Base-by-base conservation (phyloP, 495 filamentous ascomycete species). In the Neurospora sp. region DNA sequence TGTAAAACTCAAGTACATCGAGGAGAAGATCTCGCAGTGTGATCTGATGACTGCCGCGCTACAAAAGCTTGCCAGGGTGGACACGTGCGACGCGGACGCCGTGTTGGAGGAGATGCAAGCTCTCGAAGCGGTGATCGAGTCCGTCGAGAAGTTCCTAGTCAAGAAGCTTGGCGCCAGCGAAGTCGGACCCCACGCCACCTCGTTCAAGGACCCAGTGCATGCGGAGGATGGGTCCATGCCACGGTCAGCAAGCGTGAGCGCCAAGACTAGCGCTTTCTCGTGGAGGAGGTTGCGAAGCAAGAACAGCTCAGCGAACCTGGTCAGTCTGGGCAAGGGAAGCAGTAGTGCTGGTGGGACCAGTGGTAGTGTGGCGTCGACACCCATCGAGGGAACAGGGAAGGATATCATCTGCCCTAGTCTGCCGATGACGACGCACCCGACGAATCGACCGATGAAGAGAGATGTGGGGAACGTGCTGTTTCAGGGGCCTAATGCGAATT, bases 1-100 rank as follows among this genome's bases (percentile, higher is more conserved):
- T 70, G 93, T 97, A 69, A 98, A 97, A 80, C 83, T 99, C 20
- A 94, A 93, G 82, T 90, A 87, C 42, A 76, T 98, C 18, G 96
- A 99, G 70, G 96, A 99, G 74, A 99, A 99, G 82, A 91, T 98
- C 39, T 89, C 93, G n/a, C 92, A 92, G 72, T 98, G 94, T 76
- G 96, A 99, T 78, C 85, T 94, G 42, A 85, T 99, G 44, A 98
- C 94, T 9, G 96, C 96, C 3, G 94, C 96, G 18, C 84, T 99
- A 62, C 86, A 92, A 62, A 95, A 93, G 78, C 86, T 99, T 38
- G 88, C 90, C 18, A 88, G 89, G 71, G 94, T 97, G 6, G 94
- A 98, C 76, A 94, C 90, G 3, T 90, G 90, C 74, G 94, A 98
- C 79, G 93, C 94, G 3, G 94, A 97, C 76, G 92, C 94, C 23